Base-by-base conservation (phyloP, 371 early-diverging fungal species). In the Lichtheimia ornata region DNA sequence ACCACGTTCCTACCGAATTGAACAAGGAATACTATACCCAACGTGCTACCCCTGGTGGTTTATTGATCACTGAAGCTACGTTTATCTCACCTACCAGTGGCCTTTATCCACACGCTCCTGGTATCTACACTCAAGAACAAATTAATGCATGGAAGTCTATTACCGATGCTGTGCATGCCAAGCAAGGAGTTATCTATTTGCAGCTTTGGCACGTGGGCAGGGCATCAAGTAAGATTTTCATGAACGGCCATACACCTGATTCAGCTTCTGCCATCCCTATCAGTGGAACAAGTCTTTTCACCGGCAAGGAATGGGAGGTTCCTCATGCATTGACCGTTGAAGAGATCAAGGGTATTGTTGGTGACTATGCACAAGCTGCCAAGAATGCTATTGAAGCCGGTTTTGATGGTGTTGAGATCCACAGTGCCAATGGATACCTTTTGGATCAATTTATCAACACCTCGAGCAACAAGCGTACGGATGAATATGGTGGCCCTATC, bases 351-450 rank as follows among this genome's bases (percentile, higher is more conserved):
- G 61, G 66, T 3, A 59, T 87, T 15, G 73, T 82, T n/a, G 40
- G 74, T 14, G 84, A 83, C 17, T 96, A 88, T 78, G 86, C 50
- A 5, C 59, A 63, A 13, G 81, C 86, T 12, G 79, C 81, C 30
- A 42, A 64, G 57, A 64, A 74, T 40, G 66, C 81, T 47, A 56
- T 72, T 24, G 53, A 61, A 43, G 80, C 81, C 14, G 88, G 84
- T 2, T 89, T 91, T 62, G 87, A 91, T 59, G 87, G 82, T 28
- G 70, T 91, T 9, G 88, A 90, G 58, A 73, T 92, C 25, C 91
- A 92, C 70, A 78, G 71, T 58, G 89, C 87, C 1, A 82, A 89
- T 50, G 88, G 88, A 0, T 88, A 84, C 66, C 71, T 90, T 57
- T 50, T 86, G 49, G 73, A 82, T 50, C 82, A 85, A 53, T 66